phyloP scores from a whole-genome alignment of 176 grass and related monocot species.

The maize (Zea mays) region DNA sequence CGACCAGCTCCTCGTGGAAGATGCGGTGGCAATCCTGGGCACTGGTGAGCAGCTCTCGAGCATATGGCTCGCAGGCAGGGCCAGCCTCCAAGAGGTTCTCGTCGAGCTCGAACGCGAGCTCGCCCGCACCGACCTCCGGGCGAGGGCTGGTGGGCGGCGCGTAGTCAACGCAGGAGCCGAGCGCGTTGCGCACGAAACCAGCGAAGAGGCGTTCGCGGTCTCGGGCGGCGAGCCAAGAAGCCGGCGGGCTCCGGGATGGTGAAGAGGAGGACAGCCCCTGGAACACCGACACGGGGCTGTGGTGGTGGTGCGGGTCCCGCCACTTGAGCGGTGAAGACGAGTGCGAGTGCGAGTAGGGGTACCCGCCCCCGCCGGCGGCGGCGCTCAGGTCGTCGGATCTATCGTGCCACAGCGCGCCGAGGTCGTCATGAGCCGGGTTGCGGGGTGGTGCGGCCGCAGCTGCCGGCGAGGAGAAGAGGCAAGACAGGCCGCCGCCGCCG shows the following conservation, averaged over 20 bases:
- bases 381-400: slow-evolving; percentile 57
- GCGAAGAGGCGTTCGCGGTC: slow-evolving; percentile 60
- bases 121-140: slow-evolving; percentile 41
- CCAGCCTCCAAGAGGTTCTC: slow-evolving; percentile 42
- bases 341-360: slow-evolving; percentile 39
- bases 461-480: slow-evolving; percentile 67
- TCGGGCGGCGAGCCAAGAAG: slow-evolving; percentile 44
- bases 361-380: slow-evolving; percentile 23
- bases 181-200: slow-evolving; percentile 60
- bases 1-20: slow-evolving; percentile 87
- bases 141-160: slow-evolving; percentile 46
- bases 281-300: slow-evolving; percentile 71
- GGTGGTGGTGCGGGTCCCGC: slow-evolving; percentile 61
- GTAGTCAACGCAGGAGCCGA: slow-evolving; percentile 66
- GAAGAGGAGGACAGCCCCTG: slow-evolving; percentile 55
- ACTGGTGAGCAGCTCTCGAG: slow-evolving; percentile 56
- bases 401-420: slow-evolving; percentile 53
- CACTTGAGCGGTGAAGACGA: slow-evolving; percentile 61
- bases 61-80: slow-evolving; percentile 58
- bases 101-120: slow-evolving; percentile 66
- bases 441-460: slow-evolving; percentile 39
- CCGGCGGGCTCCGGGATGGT: slow-evolving; percentile 52
- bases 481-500: slow-evolving; percentile 66
- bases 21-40: slow-evolving; percentile 82
- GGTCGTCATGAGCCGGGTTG: slow-evolving; percentile 42